phyloP scores from a whole-genome alignment of 176 grass and related monocot species.

The Aegilops bicornis region DNA sequence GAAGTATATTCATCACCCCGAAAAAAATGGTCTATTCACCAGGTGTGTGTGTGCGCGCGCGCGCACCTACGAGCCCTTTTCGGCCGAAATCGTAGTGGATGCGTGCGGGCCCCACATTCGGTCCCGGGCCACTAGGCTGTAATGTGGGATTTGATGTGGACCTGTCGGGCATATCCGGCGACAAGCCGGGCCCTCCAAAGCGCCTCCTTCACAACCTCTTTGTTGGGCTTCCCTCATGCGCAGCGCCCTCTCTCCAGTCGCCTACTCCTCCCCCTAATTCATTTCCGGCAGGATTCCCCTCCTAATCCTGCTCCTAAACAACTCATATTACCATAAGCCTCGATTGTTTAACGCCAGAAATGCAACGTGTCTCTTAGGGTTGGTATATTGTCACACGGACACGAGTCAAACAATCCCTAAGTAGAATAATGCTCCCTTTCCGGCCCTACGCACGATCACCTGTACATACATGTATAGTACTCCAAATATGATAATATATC shows the following conservation, averaged over 20 bases:
- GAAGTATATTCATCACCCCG: too few species aligned
- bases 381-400: background rate
- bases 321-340: background rate
- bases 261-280: too few species aligned
- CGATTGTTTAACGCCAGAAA: background rate
- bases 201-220: background rate
- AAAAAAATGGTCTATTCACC: too few species aligned
- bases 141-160: slow-evolving; percentile 52
- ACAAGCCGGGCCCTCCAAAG: slow-evolving; percentile 21
- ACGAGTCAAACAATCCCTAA: background rate
- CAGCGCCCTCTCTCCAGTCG: background rate
- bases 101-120: background rate
- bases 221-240: background rate
- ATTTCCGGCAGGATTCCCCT: background rate
- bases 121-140: slow-evolving; percentile 15
- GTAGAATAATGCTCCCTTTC: too few species aligned
- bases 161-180: slow-evolving; percentile 41
- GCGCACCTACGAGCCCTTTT: background rate
- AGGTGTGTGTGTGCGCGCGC: background rate
- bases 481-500: slow-evolving; percentile 3
- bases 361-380: background rate
- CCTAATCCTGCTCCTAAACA: background rate
- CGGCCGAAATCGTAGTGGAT: background rate
- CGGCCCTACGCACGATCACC: background rate
- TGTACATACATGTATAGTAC: background rate